Percentiles rank a stretch among this genome's conserved stretches.
Evolutionary conservation across 2,329 filamentous ascomycete genomes (phyloP).

Genomic region (Fusarium camptoceras): DNA sequence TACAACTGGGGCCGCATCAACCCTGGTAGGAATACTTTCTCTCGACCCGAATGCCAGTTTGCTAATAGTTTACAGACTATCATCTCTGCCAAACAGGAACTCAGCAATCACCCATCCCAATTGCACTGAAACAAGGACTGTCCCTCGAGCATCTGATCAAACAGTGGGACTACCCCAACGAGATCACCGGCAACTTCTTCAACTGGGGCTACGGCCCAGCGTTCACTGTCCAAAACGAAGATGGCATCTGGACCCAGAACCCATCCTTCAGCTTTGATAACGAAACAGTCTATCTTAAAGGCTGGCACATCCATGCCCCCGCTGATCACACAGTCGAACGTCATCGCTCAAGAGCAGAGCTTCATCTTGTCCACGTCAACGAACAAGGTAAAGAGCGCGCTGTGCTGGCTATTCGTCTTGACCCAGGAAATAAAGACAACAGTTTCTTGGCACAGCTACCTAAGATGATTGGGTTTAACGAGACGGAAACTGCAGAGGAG

Average conservation of each 20-base stretch:
- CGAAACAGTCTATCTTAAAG: slow-evolving; percentile 35
- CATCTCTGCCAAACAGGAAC: slow-evolving; percentile 38
- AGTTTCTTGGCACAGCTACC: slow-evolving; percentile 27
- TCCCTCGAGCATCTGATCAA: slow-evolving; percentile 30
- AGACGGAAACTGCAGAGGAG: slow-evolving; percentile 3
- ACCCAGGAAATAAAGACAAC: slow-evolving; percentile 28
- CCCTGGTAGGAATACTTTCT: not conserved
- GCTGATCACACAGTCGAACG: slow-evolving; percentile 37
- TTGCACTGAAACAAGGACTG: slow-evolving; percentile 33
- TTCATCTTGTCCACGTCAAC: slow-evolving; percentile 38
- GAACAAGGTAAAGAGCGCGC: slow-evolving; percentile 27
- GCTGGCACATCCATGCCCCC: slow-evolving; percentile 39
- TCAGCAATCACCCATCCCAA: slow-evolving; percentile 30
- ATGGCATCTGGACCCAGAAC: slow-evolving; percentile 16
- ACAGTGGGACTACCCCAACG: slow-evolving; percentile 16
- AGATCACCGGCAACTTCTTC: slow-evolving; percentile 28
- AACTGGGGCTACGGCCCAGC: slow-evolving; percentile 39
- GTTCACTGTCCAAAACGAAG: slow-evolving; percentile 31
- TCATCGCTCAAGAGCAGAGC: slow-evolving; percentile 37
- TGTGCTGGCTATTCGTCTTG: slow-evolving; percentile 26
- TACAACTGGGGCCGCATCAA: slow-evolving; percentile 38
- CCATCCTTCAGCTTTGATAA: slow-evolving; percentile 37
- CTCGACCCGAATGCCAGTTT: fast-evolving
- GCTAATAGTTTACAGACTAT: slow-evolving; percentile 9
- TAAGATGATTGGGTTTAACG: slow-evolving; percentile 29